Evolutionary conservation across 2,329 filamentous ascomycete genomes (phyloP).

Genomic region (Falciphora oryzae): DNA sequence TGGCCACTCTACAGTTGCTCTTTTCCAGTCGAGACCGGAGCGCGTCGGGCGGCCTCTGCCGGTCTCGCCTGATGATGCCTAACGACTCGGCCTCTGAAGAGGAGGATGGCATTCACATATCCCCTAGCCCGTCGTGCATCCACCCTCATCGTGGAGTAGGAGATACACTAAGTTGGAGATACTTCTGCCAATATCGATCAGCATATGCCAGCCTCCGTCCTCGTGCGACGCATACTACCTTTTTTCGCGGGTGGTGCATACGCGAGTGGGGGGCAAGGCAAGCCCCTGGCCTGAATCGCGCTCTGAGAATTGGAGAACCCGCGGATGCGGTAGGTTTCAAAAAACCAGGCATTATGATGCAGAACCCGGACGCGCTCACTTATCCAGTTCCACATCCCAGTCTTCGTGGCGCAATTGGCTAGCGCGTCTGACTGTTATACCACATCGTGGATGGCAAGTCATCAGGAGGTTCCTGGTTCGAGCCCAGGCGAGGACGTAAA

Average conservation of each 20-base stretch:
- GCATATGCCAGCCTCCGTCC: no score
- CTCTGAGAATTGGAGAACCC: neutral
- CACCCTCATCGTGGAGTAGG: no score
- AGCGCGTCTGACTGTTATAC: conserved; percentile 56
- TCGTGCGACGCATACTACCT: no score
- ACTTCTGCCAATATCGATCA: no score
- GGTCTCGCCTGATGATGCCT: no score
- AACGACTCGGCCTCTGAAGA: no score
- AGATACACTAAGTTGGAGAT: no score
- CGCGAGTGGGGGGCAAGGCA: neutral
- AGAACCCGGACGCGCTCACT: neutral
- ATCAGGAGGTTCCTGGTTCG: conserved; percentile 1
- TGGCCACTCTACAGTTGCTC: neutral
- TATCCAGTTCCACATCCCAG: neutral
- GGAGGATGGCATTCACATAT: no score
- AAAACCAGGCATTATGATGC: neutral
- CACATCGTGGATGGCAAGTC: neutral
- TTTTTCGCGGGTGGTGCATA: no score
- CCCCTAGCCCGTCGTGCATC: no score
- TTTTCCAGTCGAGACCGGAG: neutral
- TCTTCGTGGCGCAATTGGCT: conserved; percentile 45
- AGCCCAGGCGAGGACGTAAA: neutral
- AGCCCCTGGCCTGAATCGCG: neutral
- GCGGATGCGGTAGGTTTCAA: neutral
- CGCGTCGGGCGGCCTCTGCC: neutral